Conservation (phyloP, 306 rosid genomes). For the Crotalaria pallida region DNA sequence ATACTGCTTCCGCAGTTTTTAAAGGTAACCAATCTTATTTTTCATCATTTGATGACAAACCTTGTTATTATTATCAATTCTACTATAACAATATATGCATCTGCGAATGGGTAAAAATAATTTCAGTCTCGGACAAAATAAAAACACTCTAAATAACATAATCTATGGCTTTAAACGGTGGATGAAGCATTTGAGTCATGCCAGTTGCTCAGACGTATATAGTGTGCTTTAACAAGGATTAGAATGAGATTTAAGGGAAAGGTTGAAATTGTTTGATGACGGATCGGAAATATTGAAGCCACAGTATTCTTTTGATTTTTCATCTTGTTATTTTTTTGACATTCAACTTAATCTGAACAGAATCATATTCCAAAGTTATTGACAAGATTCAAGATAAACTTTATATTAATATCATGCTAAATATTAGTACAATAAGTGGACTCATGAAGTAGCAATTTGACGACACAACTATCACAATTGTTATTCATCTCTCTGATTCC, state of each 20-base stretch:
- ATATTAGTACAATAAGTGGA: constrained; percentile 11
- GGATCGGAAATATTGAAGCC: neutral
- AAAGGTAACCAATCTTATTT: too few relatives aligned
- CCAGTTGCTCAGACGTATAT: neutral
- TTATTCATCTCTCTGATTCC: constrained; percentile 21
- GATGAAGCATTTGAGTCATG: too few relatives aligned
- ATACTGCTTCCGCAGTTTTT: too few relatives aligned
- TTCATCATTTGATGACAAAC: too few relatives aligned
- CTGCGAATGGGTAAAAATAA: too few relatives aligned
- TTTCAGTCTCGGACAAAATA: too few relatives aligned
- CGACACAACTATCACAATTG: constrained; percentile 10
- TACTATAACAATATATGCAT: too few relatives aligned
- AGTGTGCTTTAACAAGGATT: neutral
- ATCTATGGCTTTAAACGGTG: too few relatives aligned
- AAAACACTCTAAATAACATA: too few relatives aligned
- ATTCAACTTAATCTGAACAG: neutral
- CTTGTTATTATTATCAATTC: too few relatives aligned
- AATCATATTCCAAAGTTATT: constrained; percentile 12
- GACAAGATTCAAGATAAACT: constrained; percentile 12
- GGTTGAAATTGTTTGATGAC: neutral
- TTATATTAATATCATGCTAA: constrained; percentile 8
- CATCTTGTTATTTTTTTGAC: neutral
- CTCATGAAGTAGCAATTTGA: constrained; percentile 26
- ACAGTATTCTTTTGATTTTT: neutral
- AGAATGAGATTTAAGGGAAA: neutral